phyloP scores from a whole-genome alignment of 2,329 filamentous ascomycete genomes.

The Epicoccum nigrum region DNA sequence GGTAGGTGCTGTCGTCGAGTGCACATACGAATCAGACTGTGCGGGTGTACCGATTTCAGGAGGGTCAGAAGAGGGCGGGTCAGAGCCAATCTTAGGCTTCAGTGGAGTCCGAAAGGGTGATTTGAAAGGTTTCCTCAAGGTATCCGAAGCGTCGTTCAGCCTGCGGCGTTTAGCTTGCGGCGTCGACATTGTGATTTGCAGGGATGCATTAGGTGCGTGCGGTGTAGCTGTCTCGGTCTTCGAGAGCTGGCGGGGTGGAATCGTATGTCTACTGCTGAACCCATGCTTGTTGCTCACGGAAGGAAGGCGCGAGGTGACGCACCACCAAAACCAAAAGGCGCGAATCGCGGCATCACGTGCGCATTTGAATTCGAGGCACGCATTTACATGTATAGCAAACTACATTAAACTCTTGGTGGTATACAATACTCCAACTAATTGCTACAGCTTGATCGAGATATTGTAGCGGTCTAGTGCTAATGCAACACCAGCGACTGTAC shows the following conservation, averaged over 20 bases:
- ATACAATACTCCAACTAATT: too few relatives aligned
- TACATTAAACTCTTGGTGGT: too few relatives aligned
- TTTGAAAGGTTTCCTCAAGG: conserved; percentile 73
- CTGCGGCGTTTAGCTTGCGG: conserved; percentile 68
- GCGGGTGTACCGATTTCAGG: conserved; percentile 18
- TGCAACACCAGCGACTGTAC: conserved; percentile 69
- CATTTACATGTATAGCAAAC: too few relatives aligned
- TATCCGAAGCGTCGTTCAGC: conserved; percentile 62
- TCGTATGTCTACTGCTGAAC: conserved; percentile 3
- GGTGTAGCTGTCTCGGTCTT: background rate
- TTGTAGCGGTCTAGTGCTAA: conserved; percentile 68
- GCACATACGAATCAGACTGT: background rate
- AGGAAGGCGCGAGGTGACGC: conserved; percentile 7
- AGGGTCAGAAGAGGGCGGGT: conserved; percentile 35
- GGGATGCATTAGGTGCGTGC: conserved; percentile 19
- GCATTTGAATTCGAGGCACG: too few relatives aligned
- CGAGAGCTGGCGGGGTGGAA: background rate
- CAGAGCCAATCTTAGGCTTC: conserved; percentile 31
- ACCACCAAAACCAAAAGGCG: background rate
- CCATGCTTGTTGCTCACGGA: background rate
- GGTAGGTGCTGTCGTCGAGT: background rate
- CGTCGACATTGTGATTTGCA: conserved; percentile 51
- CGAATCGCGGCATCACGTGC: conserved; percentile 8
- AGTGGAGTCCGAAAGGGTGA: conserved; percentile 66
- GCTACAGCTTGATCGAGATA: conserved; percentile 71